These are phyloP conservation scores for Pseudogymnoascus sp. DNA, from an alignment of 2,329 filamentous ascomycete species.

Conservation along the genomic window DNA sequence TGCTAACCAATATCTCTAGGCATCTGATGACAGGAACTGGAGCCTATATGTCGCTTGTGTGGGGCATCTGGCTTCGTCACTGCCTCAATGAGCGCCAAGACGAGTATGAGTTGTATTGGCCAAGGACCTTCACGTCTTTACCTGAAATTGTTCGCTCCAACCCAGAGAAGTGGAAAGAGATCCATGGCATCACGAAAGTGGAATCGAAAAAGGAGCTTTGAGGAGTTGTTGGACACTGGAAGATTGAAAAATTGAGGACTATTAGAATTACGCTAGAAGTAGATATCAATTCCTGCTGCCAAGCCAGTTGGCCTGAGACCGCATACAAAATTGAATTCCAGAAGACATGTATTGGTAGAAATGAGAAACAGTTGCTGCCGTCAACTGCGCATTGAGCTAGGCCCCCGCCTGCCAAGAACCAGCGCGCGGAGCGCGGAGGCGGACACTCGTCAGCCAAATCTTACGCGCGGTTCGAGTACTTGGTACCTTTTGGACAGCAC, in stretches of 20 bases:
- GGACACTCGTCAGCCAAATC: not conserved
- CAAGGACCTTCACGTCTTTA: constrained; percentile 41
- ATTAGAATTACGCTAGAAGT: not conserved
- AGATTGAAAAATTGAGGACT: not conserved
- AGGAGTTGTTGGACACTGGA: not conserved
- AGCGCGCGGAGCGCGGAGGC: not conserved
- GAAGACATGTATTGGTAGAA: not conserved
- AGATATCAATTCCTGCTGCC: not conserved
- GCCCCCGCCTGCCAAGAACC: not conserved
- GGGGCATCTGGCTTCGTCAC: constrained; percentile 64
- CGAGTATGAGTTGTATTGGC: constrained; percentile 57
- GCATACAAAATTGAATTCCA: not conserved
- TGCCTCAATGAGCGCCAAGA: constrained; percentile 59
- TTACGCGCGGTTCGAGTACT: constrained; percentile 6
- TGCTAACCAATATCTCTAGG: constrained; percentile 27
- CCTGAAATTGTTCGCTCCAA: constrained; percentile 26
- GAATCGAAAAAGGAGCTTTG: constrained; percentile 2
- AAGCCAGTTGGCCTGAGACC: not conserved
- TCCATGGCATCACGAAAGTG: not conserved
- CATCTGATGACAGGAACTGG: constrained; percentile 65
- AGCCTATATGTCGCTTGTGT: constrained; percentile 63
- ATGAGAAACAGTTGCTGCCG: not conserved
- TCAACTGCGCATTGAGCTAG: not conserved
- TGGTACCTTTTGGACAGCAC: constrained; percentile 5
- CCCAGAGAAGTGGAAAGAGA: not conserved